These are phyloP conservation scores for Neurospora terricola DNA, from an alignment of 495 filamentous ascomycete species.

Conservation along the genomic window DNA sequence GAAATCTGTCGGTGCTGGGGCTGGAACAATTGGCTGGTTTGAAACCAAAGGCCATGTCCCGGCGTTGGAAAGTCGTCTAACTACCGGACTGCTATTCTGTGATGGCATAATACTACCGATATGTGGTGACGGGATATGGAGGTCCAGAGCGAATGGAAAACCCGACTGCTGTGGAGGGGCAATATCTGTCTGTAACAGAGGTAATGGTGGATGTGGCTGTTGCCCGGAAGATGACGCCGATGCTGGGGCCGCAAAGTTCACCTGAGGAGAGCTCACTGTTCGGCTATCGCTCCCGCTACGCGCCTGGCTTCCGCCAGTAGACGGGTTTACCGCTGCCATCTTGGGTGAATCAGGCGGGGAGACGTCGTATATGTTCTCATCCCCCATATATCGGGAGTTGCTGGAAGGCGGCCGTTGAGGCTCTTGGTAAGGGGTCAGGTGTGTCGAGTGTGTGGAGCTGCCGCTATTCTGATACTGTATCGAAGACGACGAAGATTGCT, in stretches of 20 bases:
- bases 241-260: not conserved
- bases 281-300: constrained; percentile 7
- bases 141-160: constrained; percentile 11
- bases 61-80: constrained; percentile 27
- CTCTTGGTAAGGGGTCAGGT: not conserved
- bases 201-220: not conserved
- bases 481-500: not conserved
- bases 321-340: constrained; percentile 5
- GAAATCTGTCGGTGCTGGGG: constrained; percentile 20
- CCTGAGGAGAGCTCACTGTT: constrained; percentile 8
- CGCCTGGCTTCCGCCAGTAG: constrained; percentile 5
- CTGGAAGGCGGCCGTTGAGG: constrained; percentile 14
- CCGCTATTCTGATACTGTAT: not conserved
- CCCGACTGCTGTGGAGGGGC: not conserved
- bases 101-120: constrained; percentile 7
- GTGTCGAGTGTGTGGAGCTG: not conserved
- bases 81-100: constrained; percentile 7
- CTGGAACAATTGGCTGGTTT: constrained; percentile 4
- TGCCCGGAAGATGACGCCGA: not conserved
- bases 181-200: constrained; percentile 5
- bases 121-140: constrained; percentile 19
- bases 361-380: constrained; percentile 44
- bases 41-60: constrained; percentile 37
- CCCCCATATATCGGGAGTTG: constrained; percentile 16
- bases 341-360: constrained; percentile 42